Base-by-base conservation (phyloP, 2,329 filamentous ascomycete species). In the Aspergillus viridinutans region DNA sequence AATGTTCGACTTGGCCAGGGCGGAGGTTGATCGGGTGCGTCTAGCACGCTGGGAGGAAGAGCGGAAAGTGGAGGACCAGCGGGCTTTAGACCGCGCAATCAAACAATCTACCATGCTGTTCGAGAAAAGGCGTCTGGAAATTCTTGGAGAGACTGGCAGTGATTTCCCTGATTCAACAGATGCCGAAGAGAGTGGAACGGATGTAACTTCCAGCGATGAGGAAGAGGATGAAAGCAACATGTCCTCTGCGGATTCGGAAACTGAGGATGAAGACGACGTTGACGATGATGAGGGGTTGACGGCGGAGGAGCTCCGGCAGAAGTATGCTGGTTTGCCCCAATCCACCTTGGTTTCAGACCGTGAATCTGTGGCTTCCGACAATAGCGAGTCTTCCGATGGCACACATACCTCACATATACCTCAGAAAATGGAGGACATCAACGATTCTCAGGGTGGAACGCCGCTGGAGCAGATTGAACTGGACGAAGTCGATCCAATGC, bases 161-260 rank as follows among this genome's bases (percentile, higher is more conserved):
- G 67, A 90, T 86, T 50, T 81, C 89, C 67, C 90, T 88, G 65
- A 85, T 88, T 75, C 89, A 85, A 65, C 87, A 90, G 65, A 74
- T 20, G 72, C 66, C 17, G 69, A 72, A 45, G 69, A 68, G 52
- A 62, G 47, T 14, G 67, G 64, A 20, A 66, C 66, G 1, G 67
- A 69, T 53, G 64, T 61, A 32, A 57, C 52, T 9, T 89, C 87
- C 59, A 80, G 87, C 56, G 90, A 87, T 0, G 88, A 88, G 59
- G 67, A 67, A 32, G 80, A 81, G 17, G 78, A 80, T 29, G 83
- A 80, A 57, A 74, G 72, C 49, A 81, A 82, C 35, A 82, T 70
- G 79, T 81, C 62, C 68, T 79, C 63, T 63, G 79, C 61, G 53
- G 73, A 62, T 65, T 76, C 72, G 28, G 78, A 79, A 28, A 71